Conservation (phyloP, 2,329 filamentous ascomycete species). For the Pleoardoris graminearum region DNA sequence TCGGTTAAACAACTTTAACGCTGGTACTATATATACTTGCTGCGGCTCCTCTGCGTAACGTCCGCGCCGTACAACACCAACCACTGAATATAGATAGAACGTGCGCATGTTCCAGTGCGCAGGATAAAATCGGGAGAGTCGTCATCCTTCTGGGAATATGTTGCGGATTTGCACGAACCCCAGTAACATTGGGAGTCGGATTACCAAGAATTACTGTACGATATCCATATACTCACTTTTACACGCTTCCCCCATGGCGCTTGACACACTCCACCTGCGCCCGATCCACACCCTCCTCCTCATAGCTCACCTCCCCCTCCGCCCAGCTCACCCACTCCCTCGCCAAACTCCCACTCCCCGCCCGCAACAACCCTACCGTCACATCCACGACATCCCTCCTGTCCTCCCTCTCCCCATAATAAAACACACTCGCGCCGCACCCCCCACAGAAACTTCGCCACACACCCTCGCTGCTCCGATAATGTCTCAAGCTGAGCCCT, state of each 20-base stretch:
- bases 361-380: neutral
- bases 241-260: neutral
- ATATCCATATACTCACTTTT: neutral
- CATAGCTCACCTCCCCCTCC: neutral
- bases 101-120: too few relatives aligned
- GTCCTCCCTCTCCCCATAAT: neutral
- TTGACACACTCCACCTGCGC: neutral
- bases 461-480: neutral
- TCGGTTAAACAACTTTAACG: too few relatives aligned
- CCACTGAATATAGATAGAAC: too few relatives aligned
- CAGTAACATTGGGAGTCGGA: too few relatives aligned
- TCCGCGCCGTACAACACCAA: too few relatives aligned
- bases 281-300: neutral
- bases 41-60: too few relatives aligned
- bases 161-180: too few relatives aligned
- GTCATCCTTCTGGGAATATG: too few relatives aligned
- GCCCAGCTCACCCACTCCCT: slow-evolving; percentile 5
- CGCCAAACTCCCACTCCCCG: slow-evolving; percentile 4
- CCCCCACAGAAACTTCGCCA: slow-evolving; percentile 2
- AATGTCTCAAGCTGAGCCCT: neutral
- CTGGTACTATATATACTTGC: too few relatives aligned
- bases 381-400: slow-evolving; percentile 1
- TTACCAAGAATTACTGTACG: too few relatives aligned
- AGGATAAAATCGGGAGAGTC: too few relatives aligned
- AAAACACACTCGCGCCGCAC: slow-evolving; percentile 1